These are phyloP conservation scores for Sporothrix dimorphospora DNA, from an alignment of 2,329 filamentous ascomycete genomes.

Conservation along the genomic window DNA sequence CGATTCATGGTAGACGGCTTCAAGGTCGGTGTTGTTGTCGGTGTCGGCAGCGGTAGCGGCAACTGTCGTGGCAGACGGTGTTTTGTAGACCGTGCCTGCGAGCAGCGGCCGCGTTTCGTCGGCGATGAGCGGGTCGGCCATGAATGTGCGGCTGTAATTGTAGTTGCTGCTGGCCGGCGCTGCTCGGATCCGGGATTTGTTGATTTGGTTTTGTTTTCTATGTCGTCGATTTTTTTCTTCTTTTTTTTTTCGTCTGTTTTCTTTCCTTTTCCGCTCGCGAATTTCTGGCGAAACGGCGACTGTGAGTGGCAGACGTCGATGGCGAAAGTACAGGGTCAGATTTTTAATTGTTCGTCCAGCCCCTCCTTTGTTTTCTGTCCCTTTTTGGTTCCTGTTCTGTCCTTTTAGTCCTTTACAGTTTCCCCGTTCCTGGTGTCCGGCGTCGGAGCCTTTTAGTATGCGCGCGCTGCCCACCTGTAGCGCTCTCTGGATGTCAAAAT, in stretches of 20 bases:
- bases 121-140: conserved; percentile 19
- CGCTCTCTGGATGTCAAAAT: conserved; percentile 14
- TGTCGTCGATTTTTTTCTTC: not conserved
- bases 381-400: not conserved
- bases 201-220: not conserved
- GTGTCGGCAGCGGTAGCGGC: not conserved
- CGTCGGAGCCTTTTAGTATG: conserved; percentile 1
- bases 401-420: not conserved
- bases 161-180: not conserved
- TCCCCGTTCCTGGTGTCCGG: not conserved
- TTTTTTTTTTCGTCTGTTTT: not conserved
- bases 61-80: not conserved
- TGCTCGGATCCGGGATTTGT: not conserved
- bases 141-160: not conserved
- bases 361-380: not conserved
- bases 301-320: conserved; percentile 4
- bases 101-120: conserved; percentile 32
- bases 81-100: conserved; percentile 10
- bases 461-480: not conserved
- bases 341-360: conserved; percentile 10
- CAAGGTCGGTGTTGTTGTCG: not conserved
- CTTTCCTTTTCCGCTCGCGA: not conserved
- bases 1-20: conserved; percentile 36
- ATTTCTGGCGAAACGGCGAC: not conserved
- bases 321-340: conserved; percentile 4